These are phyloP conservation scores for Calonectria fujianensis DNA, from an alignment of 2,329 filamentous ascomycete species.

Conservation along the genomic window DNA sequence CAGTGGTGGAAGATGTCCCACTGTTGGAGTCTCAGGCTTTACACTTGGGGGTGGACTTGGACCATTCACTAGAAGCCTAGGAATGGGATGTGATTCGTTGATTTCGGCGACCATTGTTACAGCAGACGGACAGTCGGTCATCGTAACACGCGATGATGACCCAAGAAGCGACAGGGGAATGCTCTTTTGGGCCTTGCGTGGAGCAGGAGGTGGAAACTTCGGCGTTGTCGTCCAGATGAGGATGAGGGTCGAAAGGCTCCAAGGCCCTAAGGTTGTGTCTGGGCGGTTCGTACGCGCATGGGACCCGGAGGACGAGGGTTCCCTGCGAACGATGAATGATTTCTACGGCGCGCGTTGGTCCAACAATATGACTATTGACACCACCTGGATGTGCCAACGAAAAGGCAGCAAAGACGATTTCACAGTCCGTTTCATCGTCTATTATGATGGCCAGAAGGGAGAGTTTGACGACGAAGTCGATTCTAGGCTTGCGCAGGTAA, in stretches of 20 bases:
- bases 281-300: background rate
- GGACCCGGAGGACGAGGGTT: background rate
- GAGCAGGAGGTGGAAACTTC: slow-evolving; percentile 4
- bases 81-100: slow-evolving; percentile 12
- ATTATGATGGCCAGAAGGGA: background rate
- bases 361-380: background rate
- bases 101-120: background rate
- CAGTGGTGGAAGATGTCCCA: slow-evolving; percentile 2
- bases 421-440: background rate
- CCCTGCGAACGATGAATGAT: background rate
- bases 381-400: background rate
- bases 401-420: background rate
- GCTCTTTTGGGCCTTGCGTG: slow-evolving; percentile 7
- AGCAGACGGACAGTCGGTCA: background rate
- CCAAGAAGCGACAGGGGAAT: background rate
- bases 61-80: background rate
- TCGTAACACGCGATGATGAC: background rate
- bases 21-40: background rate
- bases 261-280: background rate
- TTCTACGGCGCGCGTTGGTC: background rate
- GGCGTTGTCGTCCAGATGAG: slow-evolving; percentile 10
- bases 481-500: too few species aligned
- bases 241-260: background rate
- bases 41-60: slow-evolving; percentile 12
- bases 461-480: background rate